Base-by-base conservation (phyloP, 495 filamentous ascomycete genomes). In the Aspergillus baeticus region DNA sequence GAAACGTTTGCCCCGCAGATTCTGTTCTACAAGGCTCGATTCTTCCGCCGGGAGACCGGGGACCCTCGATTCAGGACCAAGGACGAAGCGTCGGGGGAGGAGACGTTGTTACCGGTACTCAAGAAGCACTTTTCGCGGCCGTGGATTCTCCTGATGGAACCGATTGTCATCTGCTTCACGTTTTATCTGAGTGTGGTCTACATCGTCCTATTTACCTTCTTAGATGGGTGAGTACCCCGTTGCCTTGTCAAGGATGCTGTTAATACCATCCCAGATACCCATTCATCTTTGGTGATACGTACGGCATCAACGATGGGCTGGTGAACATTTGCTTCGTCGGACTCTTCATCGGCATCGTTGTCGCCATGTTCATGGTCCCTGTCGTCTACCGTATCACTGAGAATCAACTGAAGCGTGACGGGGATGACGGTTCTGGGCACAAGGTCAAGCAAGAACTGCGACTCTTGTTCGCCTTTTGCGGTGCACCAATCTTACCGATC, bases 151-250 rank as follows among this genome's bases (percentile, higher is more conserved):
- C 44, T 69, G 21, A 63, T 61, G 14, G 79, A 82, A 48, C 73
- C 76, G 3, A 81, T 84, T 52, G 75, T 82, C 59, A 70, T 79
- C 21, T 69, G 77, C 0, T 70, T 89, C 17, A 76, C 81, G 1
- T 62, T 84, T 2, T 89, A 87, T 58, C 72, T 88, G 48, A 80
- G 81, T 0, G 69, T 87, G 1, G 67, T 89, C 26, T 89, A 88
- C 60, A 81, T 86, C 42, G 76, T 88, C 14, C 74, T 88, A 0
- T 89, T 88, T 66, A 81, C 81, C 6, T 88, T 88, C 68, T 74
- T 87, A 21, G 38, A 41, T 20, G 38, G 38, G n/a, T 41, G 20
- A 17, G 38, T 29, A 8, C 26, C 4, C 26, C 26, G 26, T 29
- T 8, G 26, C 26, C 3, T 29, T 29, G 26, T 3, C 26, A 29